Evolutionary conservation across 805 yeast species (phyloP), one percentile per base, ranked within the genome.

Genomic region (Torulaspora franciscae): DNA sequence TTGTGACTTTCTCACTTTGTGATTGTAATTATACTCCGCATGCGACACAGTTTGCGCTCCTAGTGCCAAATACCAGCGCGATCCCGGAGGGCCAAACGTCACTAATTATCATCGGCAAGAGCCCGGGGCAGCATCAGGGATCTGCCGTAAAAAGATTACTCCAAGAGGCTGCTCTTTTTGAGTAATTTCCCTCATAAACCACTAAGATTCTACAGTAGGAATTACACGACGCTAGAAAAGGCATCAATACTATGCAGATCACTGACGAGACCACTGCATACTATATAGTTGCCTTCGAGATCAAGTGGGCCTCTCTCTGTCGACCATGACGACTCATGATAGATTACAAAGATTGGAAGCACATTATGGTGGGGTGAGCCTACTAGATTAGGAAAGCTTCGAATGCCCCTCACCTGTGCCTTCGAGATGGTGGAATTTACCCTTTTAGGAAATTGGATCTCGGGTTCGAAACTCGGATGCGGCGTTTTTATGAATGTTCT

Each of bases 381-480:
- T 27, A 6, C 28, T 32, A 24, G 6, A 28, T 27, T 8, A n/a
- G 26, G 34, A 24, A 37, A 24, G 32, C 17, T 25, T 28, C 26
- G 33, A 30, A 13, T 14, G 22, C 33, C 33, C 33, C 33, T 30
- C 33, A 14, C 10, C 33, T 6, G 33, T 13, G 33, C 33, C 33
- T 30, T 30, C 33, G 33, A 13, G 10, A 30, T n/a, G 8, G 17
- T 14, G 15, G 32, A 29, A 29, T 11, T 13, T 30, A 6, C 33
- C 33, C 9, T 30, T 14, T 30, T 30, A 1, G 33, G 33, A 30
- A 17, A 19, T 9, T 11, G 7, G 6, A 19, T 19, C 37, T 24
- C 32, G 37, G 36, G 28, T 42, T 42, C 45, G 41, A 32, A 23
- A 14, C 37, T 17, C 17, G 39, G 5, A 11, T n/a, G 29, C 32